phyloP scores from a whole-genome alignment of 164 flowering plant species.

The grape (Vitis vinifera) region ASM3070453v1 NC_081818.1:28785001-28785500 shows the following conservation, averaged over 20 bases:
- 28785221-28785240: conserved; percentile 19
- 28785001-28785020: too few relatives aligned
- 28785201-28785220: conserved; percentile 14
- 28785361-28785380: conserved; percentile 39
- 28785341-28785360: conserved; percentile 21
- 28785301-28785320: not conserved
- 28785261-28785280: conserved; percentile 18
- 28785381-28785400: conserved; percentile 31
- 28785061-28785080: conserved; percentile 37
- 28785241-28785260: conserved; percentile 36
- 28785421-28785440: conserved; percentile 13
- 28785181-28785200: conserved; percentile 23
- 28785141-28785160: too few relatives aligned
- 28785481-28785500: too few relatives aligned
- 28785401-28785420: conserved; percentile 32
- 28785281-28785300: not conserved
- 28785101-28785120: not conserved
- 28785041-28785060: conserved; percentile 36
- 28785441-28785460: too few relatives aligned
- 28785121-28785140: too few relatives aligned
- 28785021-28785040: conserved; percentile 35
- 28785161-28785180: not conserved
- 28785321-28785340: not conserved
- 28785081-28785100: conserved; percentile 35
- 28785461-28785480: too few relatives aligned